Evolutionary conservation across 352 stramenopile genomes (phyloP), one percentile per base, ranked within the genome.

Genomic region (Phytophthora vignae): DNA sequence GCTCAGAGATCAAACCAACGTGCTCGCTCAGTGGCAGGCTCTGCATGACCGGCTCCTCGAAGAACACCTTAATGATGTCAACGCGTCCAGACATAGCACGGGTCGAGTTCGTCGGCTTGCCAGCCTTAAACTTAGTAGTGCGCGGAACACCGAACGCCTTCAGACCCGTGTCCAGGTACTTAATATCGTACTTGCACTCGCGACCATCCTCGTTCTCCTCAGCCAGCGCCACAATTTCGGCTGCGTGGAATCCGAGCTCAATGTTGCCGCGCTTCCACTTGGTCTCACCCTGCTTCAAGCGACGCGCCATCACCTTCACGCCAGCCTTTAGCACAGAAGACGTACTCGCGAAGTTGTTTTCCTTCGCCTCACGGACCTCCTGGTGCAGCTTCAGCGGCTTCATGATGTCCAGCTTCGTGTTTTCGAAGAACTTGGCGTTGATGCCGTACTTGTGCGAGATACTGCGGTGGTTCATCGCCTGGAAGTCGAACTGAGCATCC

Each of bases 381-480:
- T 85, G 69, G 71, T 97, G 90, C 27, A 95, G 74, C 60, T 94
- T 81, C 10, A 95, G 71, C 9, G 90, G 88, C 78, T 95, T 87
- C 78, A 97, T 93, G 52, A 94, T 91, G 69, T 98, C 92, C 12
- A 98, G 79, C 65, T 97, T 96, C 25, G 91, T 94, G 31, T 93
- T 89, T 55, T 96, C 84, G 11, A 98, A 95, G 64, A 97, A 98
- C 60, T 90, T 86, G 15, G 85, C 87, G 46, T 96, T 77, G 61
- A 98, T 96, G 36, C 82, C 84, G 67, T 99, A 98, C 73, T 98
- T 98, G 82, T 98, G 93, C 36, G 90, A 94, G 56, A 99, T 92
- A 53, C 96, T 97, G 64, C 95, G 87, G 73, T 98, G 88, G 82
- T 99, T 99, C 81, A 98, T 95, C 12, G 97, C 96, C 69, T 99